phyloP scores from a whole-genome alignment of 768 basidiomycete genomes.

The Boletus eberwhitei region DNA sequence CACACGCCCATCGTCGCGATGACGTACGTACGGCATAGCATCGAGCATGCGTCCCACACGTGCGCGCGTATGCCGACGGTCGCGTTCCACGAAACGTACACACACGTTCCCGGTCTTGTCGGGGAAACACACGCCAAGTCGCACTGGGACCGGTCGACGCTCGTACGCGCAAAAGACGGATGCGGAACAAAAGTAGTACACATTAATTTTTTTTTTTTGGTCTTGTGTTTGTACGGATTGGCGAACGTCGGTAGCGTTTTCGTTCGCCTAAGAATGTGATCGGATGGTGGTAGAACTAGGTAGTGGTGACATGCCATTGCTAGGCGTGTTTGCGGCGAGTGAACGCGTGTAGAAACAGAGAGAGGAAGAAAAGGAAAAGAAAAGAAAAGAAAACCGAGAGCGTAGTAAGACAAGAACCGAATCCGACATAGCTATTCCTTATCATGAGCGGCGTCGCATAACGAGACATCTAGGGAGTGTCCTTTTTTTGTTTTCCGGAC shows the following conservation, averaged over 20 bases:
- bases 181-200: background rate
- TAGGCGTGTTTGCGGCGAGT: background rate
- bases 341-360: background rate
- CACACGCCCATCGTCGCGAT: too few relatives aligned
- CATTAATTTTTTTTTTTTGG: background rate
- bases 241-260: too few relatives aligned
- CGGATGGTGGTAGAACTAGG: background rate
- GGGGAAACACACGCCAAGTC: too few relatives aligned
- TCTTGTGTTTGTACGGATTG: background rate
- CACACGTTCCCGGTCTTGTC: too few relatives aligned
- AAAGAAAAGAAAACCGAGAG: background rate
- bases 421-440: slow-evolving; percentile 12
- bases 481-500: slow-evolving; percentile 9
- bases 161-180: too few relatives aligned
- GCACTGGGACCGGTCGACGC: too few relatives aligned
- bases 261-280: background rate
- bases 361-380: background rate
- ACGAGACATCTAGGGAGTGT: slow-evolving; percentile 6
- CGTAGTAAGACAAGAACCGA: slow-evolving; percentile 9
- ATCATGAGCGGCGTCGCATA: slow-evolving; percentile 8
- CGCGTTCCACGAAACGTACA: too few relatives aligned
- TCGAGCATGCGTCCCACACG: too few relatives aligned
- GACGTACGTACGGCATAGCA: too few relatives aligned
- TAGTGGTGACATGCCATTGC: background rate
- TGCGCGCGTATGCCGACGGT: too few relatives aligned